These are phyloP conservation scores for Cercospora zeae-maydis DNA, from an alignment of 2,329 filamentous ascomycete species.

Conservation along the genomic window DNA sequence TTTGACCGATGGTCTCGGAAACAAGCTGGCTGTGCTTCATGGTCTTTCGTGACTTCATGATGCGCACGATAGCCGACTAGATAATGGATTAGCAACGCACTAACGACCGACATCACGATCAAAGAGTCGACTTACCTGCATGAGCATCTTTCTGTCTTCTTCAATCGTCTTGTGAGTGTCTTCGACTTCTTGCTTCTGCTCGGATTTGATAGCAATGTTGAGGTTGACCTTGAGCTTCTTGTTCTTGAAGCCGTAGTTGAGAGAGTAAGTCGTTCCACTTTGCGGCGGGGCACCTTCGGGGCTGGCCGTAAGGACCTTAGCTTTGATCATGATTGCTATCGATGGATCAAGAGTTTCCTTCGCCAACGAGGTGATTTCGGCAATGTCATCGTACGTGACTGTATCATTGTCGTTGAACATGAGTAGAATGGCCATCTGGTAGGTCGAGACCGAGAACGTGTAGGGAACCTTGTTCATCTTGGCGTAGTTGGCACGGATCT, in stretches of 20 bases:
- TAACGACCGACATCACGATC: neutral
- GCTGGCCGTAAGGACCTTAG: slow-evolving; percentile 75
- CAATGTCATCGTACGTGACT: slow-evolving; percentile 83
- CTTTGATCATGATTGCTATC: slow-evolving; percentile 82
- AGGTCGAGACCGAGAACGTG: slow-evolving; percentile 95
- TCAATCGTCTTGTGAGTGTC: slow-evolving; percentile 99
- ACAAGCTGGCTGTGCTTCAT: slow-evolving; percentile 97
- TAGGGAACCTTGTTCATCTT: slow-evolving; percentile 84
- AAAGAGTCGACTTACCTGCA: slow-evolving; percentile 70
- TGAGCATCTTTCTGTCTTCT: slow-evolving; percentile 91
- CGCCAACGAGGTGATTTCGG: slow-evolving; percentile 72
- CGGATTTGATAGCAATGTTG: slow-evolving; percentile 90
- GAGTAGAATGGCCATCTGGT: slow-evolving; percentile 93
- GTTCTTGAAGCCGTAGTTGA: slow-evolving; percentile 95
- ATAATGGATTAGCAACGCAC: slow-evolving; percentile 33
- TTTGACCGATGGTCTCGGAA: slow-evolving; percentile 92
- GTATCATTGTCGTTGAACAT: slow-evolving; percentile 90
- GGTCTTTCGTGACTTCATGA: slow-evolving; percentile 99
- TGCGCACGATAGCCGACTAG: slow-evolving; percentile 95
- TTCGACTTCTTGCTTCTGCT: slow-evolving; percentile 91
- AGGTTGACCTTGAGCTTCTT: slow-evolving; percentile 98
- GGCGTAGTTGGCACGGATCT: slow-evolving; percentile 90
- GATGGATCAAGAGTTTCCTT: slow-evolving; percentile 83
- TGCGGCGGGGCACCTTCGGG: slow-evolving; percentile 72
- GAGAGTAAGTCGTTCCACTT: slow-evolving; percentile 71